phyloP scores from a whole-genome alignment of 2,329 filamentous ascomycete genomes.

The Paramyrothecium roridum region DNA sequence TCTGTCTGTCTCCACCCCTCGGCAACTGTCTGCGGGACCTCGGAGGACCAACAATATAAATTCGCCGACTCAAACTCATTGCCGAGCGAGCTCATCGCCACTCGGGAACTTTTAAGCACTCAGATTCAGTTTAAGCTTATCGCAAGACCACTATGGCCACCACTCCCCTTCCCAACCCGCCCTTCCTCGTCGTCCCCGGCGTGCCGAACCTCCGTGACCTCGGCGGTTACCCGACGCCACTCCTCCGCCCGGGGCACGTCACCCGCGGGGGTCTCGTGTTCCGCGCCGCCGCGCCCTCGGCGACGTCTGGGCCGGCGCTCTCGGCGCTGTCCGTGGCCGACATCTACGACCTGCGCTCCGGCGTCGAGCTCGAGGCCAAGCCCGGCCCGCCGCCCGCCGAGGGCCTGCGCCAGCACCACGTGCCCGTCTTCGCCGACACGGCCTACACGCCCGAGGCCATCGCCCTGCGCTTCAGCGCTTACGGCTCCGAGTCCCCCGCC shows the following conservation, averaged over 20 bases:
- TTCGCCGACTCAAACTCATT: too few relatives aligned
- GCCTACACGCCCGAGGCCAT: constrained; percentile 63
- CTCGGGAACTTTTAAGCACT: too few relatives aligned
- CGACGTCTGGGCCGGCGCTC: constrained; percentile 47
- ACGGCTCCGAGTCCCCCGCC: constrained; percentile 46
- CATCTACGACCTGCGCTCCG: constrained; percentile 67
- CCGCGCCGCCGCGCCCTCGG: constrained; percentile 65
- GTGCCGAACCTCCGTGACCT: constrained; percentile 68
- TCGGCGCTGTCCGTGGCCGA: constrained; percentile 55
- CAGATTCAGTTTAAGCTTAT: too few relatives aligned
- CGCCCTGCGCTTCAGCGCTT: constrained; percentile 57
- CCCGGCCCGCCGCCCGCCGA: constrained; percentile 20
- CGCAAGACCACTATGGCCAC: not conserved
- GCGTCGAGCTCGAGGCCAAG: constrained; percentile 51
- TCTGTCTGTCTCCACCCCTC: too few relatives aligned
- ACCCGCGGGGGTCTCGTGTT: constrained; percentile 58
- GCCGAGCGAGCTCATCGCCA: too few relatives aligned
- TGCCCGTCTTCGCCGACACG: constrained; percentile 60
- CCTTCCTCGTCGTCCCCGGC: constrained; percentile 51
- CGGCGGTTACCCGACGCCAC: constrained; percentile 52
- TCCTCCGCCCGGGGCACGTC: constrained; percentile 49
- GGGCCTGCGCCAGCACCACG: constrained; percentile 51
- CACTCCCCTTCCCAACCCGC: constrained; percentile 29
- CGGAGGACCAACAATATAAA: too few relatives aligned
- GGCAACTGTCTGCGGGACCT: too few relatives aligned